These are phyloP conservation scores for Chalaropsis ovoidea DNA, from an alignment of 2,329 filamentous ascomycete genomes.

Conservation along the genomic window DNA sequence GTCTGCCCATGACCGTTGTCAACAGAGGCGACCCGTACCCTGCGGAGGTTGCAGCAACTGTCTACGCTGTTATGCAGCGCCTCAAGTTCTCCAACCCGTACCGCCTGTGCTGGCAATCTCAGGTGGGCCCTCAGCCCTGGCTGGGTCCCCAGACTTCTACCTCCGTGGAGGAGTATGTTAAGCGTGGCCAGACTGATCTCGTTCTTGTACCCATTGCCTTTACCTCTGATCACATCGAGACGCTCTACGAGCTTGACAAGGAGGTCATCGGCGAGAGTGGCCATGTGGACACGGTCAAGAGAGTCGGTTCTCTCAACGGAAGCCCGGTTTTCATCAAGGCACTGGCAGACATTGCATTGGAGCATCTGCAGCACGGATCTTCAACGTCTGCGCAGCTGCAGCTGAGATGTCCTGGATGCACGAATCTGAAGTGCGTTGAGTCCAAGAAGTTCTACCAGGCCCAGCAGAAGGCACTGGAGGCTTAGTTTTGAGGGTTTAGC, in stretches of 20 bases:
- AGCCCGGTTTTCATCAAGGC: constrained; percentile 83
- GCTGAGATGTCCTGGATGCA: constrained; percentile 85
- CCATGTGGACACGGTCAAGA: constrained; percentile 68
- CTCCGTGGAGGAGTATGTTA: constrained; percentile 79
- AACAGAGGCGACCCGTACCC: constrained; percentile 95
- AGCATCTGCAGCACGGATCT: constrained; percentile 59
- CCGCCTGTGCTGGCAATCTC: constrained; percentile 92
- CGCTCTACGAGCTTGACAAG: constrained; percentile 82
- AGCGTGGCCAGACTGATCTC: constrained; percentile 83
- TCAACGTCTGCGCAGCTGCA: constrained; percentile 75
- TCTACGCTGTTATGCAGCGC: constrained; percentile 91
- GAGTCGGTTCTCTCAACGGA: constrained; percentile 85
- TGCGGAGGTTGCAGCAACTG: constrained; percentile 87
- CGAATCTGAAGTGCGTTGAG: constrained; percentile 75
- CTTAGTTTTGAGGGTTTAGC: not conserved
- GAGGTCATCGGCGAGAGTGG: constrained; percentile 88
- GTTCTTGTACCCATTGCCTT: constrained; percentile 92
- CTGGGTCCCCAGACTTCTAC: constrained; percentile 84
- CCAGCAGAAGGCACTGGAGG: constrained; percentile 16
- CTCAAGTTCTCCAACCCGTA: constrained; percentile 84
- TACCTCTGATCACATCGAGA: constrained; percentile 98
- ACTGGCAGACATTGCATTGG: constrained; percentile 74
- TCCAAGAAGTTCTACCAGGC: constrained; percentile 55
- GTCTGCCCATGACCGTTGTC: constrained; percentile 91
- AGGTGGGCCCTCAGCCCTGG: constrained; percentile 93